phyloP scores from a whole-genome alignment of 2,329 filamentous ascomycete species.

The Trichoderma semiorbis region DNA sequence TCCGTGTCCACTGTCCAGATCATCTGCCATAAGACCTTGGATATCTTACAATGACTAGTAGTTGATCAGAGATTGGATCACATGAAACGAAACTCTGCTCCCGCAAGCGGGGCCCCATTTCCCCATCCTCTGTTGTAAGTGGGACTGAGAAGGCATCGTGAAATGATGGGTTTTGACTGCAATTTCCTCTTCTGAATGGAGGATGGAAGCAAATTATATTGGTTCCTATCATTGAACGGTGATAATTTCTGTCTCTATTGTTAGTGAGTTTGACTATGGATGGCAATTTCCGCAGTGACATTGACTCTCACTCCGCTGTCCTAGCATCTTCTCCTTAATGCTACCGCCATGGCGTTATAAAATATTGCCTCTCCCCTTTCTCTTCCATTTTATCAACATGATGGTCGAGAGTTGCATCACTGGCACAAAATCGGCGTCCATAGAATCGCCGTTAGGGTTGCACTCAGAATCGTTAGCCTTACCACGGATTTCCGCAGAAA shows the following conservation, averaged over 20 bases:
- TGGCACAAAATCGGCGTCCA: not conserved
- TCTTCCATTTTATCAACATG: not conserved
- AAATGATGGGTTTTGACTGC: not conserved
- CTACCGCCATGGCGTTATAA: not conserved
- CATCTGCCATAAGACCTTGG: not conserved
- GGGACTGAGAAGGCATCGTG: not conserved
- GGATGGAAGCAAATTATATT: not conserved
- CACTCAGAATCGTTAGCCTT: not conserved
- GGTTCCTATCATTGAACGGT: not conserved
- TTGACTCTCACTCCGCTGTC: not conserved
- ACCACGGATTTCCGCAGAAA: too few relatives aligned
- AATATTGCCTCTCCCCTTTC: not conserved
- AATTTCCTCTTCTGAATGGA: not conserved
- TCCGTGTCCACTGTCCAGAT: not conserved
- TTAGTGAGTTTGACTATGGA: not conserved
- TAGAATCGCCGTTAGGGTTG: accelerated
- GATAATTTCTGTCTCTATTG: not conserved
- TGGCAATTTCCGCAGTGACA: not conserved
- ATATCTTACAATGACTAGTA: not conserved
- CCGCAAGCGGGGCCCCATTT: not conserved
- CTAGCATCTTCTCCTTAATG: not conserved
- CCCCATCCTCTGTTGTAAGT: not conserved
- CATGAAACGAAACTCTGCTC: not conserved
- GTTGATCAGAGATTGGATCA: not conserved
- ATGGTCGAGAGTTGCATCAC: not conserved